These are phyloP conservation scores for Beta corolliflora DNA, from an alignment of 179 eudicot species.

Conservation along the genomic window DNA sequence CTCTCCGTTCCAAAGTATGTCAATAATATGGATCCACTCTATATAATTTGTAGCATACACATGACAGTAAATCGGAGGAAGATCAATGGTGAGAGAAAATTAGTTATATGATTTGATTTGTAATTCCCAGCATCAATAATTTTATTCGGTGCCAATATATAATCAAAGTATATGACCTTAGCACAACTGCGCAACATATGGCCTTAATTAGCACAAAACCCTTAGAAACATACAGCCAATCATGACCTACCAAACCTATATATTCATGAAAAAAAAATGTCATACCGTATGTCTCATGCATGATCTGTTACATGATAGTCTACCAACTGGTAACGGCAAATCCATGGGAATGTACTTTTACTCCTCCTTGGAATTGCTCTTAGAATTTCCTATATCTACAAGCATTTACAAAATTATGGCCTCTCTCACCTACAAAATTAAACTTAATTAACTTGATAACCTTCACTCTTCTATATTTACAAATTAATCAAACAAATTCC, in stretches of 20 bases:
- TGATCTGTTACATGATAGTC: not conserved
- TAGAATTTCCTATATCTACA: constrained; percentile 7
- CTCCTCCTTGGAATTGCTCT: not conserved
- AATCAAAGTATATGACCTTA: too few relatives aligned
- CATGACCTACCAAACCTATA: not conserved
- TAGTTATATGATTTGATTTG: too few relatives aligned
- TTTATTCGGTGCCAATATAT: too few relatives aligned
- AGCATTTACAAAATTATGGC: not conserved
- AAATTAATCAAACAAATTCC: constrained; percentile 39
- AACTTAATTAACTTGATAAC: not conserved
- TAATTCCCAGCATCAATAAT: too few relatives aligned
- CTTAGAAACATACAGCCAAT: too few relatives aligned
- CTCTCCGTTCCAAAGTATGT: too few relatives aligned
- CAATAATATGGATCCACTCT: too few relatives aligned
- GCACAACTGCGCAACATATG: too few relatives aligned
- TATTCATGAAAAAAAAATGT: not conserved
- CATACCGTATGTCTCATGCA: not conserved
- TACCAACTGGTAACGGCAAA: not conserved
- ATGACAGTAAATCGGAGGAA: too few relatives aligned
- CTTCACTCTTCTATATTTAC: not conserved
- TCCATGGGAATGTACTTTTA: constrained; percentile 9
- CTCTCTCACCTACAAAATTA: not conserved
- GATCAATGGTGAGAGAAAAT: too few relatives aligned
- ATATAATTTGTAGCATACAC: too few relatives aligned
- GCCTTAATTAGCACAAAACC: too few relatives aligned